Evolutionary conservation across 2,329 filamentous ascomycete species (phyloP).

Genomic region (Paracamarosporium sp.): DNA sequence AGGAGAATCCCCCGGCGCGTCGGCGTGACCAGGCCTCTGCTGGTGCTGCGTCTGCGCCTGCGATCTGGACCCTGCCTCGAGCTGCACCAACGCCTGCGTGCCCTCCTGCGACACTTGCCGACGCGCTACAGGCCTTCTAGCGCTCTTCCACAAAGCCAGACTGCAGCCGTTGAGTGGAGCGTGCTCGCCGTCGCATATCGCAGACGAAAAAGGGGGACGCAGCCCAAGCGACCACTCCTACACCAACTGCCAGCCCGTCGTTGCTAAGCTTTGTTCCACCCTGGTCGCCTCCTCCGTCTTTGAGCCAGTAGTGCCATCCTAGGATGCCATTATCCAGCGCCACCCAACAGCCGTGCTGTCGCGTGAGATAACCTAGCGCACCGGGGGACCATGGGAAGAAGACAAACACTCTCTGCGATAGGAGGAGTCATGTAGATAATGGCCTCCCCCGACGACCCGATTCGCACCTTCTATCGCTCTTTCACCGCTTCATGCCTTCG

Average conservation of each 20-base stretch:
- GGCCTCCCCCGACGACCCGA: background rate
- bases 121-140: slow-evolving; percentile 3
- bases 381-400: background rate
- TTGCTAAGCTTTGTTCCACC: slow-evolving; percentile 1
- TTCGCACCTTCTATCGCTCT: background rate
- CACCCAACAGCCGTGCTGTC: background rate
- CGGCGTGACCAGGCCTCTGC: background rate
- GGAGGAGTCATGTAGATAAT: background rate
- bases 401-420: background rate
- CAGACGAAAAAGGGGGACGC: background rate
- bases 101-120: background rate
- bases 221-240: background rate
- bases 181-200: background rate
- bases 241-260: background rate
- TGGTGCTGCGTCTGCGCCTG: background rate
- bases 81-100: background rate
- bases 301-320: background rate
- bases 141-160: background rate
- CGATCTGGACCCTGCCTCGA: background rate
- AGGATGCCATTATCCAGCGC: no score
- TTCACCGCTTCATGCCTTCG: slow-evolving; percentile 2
- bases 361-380: slow-evolving; percentile 1
- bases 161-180: background rate
- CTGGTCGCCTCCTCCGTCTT: background rate
- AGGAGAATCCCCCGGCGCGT: background rate